These are phyloP conservation scores for Coprinopsis sp. DNA, from an alignment of 768 basidiomycete genomes.

Conservation along the genomic window DNA sequence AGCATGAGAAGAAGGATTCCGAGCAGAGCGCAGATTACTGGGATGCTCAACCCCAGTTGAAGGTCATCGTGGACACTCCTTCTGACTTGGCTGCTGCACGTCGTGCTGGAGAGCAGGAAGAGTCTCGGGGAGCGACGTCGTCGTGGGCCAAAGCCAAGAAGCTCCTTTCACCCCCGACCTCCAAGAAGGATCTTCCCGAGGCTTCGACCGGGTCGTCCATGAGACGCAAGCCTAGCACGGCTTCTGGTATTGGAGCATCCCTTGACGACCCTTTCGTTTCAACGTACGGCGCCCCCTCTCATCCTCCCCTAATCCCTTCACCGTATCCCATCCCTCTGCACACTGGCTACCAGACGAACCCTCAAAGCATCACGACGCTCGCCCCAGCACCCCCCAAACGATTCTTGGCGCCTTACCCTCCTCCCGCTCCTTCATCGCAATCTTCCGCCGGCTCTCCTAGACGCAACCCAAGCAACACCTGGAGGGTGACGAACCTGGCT, in stretches of 20 bases:
- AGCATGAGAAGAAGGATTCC: constrained; percentile 18
- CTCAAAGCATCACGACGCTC: no score
- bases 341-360: constrained; percentile 13
- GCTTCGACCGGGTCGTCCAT: not conserved
- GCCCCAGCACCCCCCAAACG: constrained; percentile 16
- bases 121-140: constrained; percentile 14
- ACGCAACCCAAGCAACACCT: no score
- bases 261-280: constrained; percentile 1
- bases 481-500: constrained; percentile 21
- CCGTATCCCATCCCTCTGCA: constrained; percentile 15
- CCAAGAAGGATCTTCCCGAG: not conserved
- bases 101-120: no score
- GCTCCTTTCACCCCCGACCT: not conserved
- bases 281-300: not conserved
- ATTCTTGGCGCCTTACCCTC: not conserved
- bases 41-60: constrained; percentile 7
- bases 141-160: constrained; percentile 6
- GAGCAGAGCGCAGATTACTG: constrained; percentile 8
- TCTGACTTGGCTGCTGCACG: no score
- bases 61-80: constrained; percentile 9
- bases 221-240: not conserved
- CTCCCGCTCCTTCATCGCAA: constrained; percentile 13
- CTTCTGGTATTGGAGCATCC: constrained; percentile 2
- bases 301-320: constrained; percentile 1
- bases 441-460: no score